Evolutionary conservation across 495 filamentous ascomycete genomes (phyloP), one percentile per base, ranked within the genome.

Genomic region (Aspergillus sparsus): DNA sequence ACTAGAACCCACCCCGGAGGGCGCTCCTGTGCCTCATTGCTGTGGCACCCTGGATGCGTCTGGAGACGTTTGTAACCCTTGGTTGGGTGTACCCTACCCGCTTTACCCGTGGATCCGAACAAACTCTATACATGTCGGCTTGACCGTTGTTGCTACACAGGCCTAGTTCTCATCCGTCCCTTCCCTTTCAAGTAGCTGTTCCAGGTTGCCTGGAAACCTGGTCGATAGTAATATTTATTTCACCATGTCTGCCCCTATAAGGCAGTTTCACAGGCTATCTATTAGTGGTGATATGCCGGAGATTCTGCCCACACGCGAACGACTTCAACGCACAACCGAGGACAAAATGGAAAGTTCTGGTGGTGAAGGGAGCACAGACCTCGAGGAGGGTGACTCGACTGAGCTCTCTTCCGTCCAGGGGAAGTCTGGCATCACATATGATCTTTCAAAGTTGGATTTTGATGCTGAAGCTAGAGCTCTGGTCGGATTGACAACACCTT

Each of bases 81-180:
- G 68, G 69, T 71, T 66, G 59, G 65, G 57, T 49, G 68, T 75
- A 75, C 72, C 72, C 74, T 75, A 75, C 72, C 72, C 74, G 72
- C 74, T 69, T 60, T 55, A 65, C 67, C 74, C 73, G 68, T 74
- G 73, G 74, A 66, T 77, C 74, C 63, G 65, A 66, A 66, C 65
- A 64, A 75, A 77, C 71, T 75, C 71, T 72, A 67, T 68, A 65
- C 58, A 65, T 64, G 50, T 61, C 57, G 59, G 62, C 46, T 47
- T 57, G 65, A 42, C 51, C 52, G 50, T 64, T 65, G 60, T 46
- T 21, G 21, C 13, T 12, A 27, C 21, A 27, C 21, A 27, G 21
- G 3, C 21, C 21, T 27, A 27, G 21, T 27, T 27, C 21, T 27
- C 21, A 27, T 27, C 21, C 21, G 21, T 3, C 21, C 21, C 21